These are phyloP conservation scores for Brassica hybrid DNA, from an alignment of 441 rosid genomes.

Conservation along the genomic window DNA sequence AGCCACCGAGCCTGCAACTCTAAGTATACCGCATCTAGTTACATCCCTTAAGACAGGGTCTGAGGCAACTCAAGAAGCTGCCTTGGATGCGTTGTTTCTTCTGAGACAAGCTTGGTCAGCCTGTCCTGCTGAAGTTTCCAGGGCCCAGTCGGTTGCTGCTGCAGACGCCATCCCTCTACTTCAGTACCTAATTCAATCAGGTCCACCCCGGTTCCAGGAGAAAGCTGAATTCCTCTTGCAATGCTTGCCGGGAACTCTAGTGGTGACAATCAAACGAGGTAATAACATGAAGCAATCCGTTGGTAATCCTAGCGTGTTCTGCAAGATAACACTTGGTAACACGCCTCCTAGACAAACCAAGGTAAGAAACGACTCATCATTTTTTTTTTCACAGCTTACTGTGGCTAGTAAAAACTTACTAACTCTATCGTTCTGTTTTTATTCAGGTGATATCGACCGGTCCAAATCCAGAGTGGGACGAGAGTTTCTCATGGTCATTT, in stretches of 20 bases:
- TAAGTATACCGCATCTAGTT: slow-evolving; percentile 96
- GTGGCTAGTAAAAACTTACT: not conserved
- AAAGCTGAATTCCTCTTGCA: slow-evolving; percentile 96
- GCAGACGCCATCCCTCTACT: slow-evolving; percentile 98
- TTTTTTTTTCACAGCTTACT: not conserved
- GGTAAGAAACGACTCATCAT: slow-evolving; percentile 44
- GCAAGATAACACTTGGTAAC: slow-evolving; percentile 94
- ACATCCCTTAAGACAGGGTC: slow-evolving; percentile 94
- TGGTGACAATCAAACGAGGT: slow-evolving; percentile 95
- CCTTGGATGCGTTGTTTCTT: slow-evolving; percentile 92
- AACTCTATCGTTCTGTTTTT: not conserved
- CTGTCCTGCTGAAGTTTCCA: slow-evolving; percentile 97
- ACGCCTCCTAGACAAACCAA: slow-evolving; percentile 90
- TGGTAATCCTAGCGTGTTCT: slow-evolving; percentile 93
- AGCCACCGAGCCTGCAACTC: slow-evolving; percentile 98
- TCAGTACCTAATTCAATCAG: slow-evolving; percentile 97
- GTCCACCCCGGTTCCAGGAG: slow-evolving; percentile 99
- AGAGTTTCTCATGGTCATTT: slow-evolving; percentile 95
- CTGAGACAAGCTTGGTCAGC: slow-evolving; percentile 99
- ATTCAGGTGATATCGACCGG: slow-evolving; percentile 89
- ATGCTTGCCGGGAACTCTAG: slow-evolving; percentile 97
- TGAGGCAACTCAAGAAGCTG: slow-evolving; percentile 99
- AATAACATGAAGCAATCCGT: slow-evolving; percentile 99
- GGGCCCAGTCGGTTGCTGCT: slow-evolving; percentile 96
- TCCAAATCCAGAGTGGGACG: slow-evolving; percentile 98